A percentile compares a stretch with the other conserved stretches of the same genome.
These are phyloP conservation scores for Nymphaea colorata DNA, from an alignment of 164 flowering plant species.

Conservation along the genomic window DNA sequence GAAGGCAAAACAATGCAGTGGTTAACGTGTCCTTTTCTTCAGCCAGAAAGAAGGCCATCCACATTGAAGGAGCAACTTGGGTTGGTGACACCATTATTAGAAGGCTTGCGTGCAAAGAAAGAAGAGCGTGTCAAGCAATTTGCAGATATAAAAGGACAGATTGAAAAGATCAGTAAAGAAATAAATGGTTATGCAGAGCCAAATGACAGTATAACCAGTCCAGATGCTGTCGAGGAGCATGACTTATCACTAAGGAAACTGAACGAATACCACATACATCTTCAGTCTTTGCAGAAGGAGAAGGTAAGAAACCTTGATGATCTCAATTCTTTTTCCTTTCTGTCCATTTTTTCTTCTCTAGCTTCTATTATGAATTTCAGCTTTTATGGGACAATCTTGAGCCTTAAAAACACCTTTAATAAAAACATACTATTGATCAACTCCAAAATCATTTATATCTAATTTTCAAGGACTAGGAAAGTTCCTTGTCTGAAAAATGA, in stretches of 20 bases:
- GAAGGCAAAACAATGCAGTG: too few species aligned
- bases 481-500: too few species aligned
- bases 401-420: too few species aligned
- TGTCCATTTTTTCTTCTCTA: neutral
- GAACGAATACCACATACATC: slow-evolving; percentile 52
- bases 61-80: slow-evolving; percentile 74
- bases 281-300: slow-evolving; percentile 62
- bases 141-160: slow-evolving; percentile 47
- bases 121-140: slow-evolving; percentile 69
- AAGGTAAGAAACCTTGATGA: slow-evolving; percentile 34
- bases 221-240: slow-evolving; percentile 33
- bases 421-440: too few species aligned
- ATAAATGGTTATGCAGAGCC: slow-evolving; percentile 45
- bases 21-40: slow-evolving; percentile 11
- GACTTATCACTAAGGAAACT: slow-evolving; percentile 70
- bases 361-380: too few species aligned
- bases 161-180: slow-evolving; percentile 66
- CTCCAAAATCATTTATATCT: too few species aligned
- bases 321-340: neutral
- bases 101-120: slow-evolving; percentile 54
- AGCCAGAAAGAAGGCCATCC: slow-evolving; percentile 35
- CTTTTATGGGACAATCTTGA: too few species aligned
- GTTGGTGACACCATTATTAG: slow-evolving; percentile 48
- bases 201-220: slow-evolving; percentile 12
- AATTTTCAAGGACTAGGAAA: too few species aligned